Evolutionary conservation across 345 rosid species (phyloP).

Genomic region (Salix udensis): DNA sequence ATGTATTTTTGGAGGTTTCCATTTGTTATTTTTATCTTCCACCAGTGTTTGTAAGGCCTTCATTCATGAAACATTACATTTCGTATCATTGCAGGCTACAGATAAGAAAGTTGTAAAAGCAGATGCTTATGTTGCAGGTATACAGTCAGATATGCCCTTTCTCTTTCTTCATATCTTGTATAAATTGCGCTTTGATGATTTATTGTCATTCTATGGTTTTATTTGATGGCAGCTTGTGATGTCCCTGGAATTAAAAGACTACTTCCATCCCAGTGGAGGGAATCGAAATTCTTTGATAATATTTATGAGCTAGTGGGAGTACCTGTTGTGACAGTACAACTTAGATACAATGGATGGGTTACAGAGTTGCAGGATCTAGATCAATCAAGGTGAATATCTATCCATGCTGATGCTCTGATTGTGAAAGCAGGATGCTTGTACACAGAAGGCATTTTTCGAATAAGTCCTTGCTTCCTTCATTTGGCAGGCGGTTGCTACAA

Average conservation of each 20-base stretch:
- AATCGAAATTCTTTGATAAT: conserved; percentile 63
- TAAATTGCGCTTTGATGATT: background rate
- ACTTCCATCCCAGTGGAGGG: conserved; percentile 79
- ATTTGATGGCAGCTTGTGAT: conserved; percentile 67
- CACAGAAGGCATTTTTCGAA: no score
- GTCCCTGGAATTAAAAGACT: conserved; percentile 94
- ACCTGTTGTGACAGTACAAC: conserved; percentile 87
- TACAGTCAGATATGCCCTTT: conserved; percentile 1
- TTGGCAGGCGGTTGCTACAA: conserved; percentile 66
- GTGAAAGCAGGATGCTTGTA: background rate
- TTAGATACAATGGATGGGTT: conserved; percentile 96
- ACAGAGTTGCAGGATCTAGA: conserved; percentile 82
- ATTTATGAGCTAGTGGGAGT: conserved; percentile 90
- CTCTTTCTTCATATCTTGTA: background rate
- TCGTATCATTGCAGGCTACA: conserved; percentile 60
- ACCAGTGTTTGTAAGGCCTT: background rate
- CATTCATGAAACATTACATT: background rate
- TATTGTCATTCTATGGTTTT: background rate
- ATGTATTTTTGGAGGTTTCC: background rate
- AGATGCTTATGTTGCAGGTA: conserved; percentile 95
- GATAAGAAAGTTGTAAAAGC: conserved; percentile 72
- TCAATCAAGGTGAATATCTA: conserved; percentile 58
- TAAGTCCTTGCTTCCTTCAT: conserved; percentile 3
- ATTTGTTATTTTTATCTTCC: background rate
- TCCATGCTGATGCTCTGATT: background rate